These are phyloP conservation scores for Wickerhamomyces chaumierensis DNA, from an alignment of 805 yeast genomes.

Conservation along the genomic window DNA sequence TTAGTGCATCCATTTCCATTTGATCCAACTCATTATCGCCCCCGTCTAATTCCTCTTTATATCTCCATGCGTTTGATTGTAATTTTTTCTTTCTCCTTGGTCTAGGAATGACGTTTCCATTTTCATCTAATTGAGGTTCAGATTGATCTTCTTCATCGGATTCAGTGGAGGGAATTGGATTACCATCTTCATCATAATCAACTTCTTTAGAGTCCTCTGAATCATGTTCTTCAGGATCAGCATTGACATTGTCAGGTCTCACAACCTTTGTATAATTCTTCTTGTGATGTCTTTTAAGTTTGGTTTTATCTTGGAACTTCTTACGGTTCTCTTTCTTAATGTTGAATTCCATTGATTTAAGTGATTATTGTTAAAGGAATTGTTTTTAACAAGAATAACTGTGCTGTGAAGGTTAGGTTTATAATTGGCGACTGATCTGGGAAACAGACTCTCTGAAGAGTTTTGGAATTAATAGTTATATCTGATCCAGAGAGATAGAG, in stretches of 20 bases:
- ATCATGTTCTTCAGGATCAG: not conserved
- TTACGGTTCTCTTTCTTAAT: constrained; percentile 29
- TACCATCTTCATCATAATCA: constrained; percentile 8
- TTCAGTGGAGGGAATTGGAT: constrained; percentile 1
- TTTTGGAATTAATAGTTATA: too few species aligned
- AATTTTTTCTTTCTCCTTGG: not conserved
- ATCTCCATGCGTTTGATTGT: constrained; percentile 14
- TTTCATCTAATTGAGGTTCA: constrained; percentile 6
- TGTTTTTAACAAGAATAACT: too few species aligned
- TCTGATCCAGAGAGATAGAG: too few species aligned
- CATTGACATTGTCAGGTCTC: not conserved
- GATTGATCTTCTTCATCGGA: constrained; percentile 8
- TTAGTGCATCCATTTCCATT: constrained; percentile 5
- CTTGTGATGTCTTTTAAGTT: constrained; percentile 26
- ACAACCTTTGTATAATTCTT: constrained; percentile 25
- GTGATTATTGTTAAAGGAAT: too few species aligned
- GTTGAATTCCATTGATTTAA: constrained; percentile 18
- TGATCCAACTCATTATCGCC: constrained; percentile 7
- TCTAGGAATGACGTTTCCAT: constrained; percentile 3
- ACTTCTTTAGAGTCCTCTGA: constrained; percentile 4
- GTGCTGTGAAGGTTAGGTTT: too few species aligned
- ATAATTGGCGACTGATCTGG: too few species aligned
- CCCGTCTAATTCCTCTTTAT: constrained; percentile 15
- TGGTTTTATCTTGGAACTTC: constrained; percentile 29
- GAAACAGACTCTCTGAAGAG: too few species aligned